phyloP scores from a whole-genome alignment of 306 rosid genomes.

The Casuarina equisetifolia region DNA sequence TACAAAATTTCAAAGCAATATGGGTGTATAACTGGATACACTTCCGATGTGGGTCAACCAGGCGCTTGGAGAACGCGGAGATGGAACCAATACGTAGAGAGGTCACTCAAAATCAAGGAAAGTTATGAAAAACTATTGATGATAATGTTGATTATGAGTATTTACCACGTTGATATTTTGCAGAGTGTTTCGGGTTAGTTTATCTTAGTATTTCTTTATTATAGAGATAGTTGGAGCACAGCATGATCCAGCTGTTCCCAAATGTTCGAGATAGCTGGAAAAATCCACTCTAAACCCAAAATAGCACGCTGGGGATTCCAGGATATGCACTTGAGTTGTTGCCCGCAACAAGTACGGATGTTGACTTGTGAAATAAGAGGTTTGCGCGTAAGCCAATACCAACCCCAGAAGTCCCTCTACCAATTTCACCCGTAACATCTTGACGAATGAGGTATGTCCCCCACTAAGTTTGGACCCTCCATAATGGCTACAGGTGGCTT shows the following conservation, averaged over 20 bases:
- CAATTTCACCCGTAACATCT: background rate
- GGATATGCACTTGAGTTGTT: conserved; percentile 19
- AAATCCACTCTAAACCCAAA: background rate
- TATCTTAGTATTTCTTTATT: background rate
- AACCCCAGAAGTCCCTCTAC: background rate
- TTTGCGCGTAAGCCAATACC: background rate
- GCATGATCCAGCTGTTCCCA: conserved; percentile 21
- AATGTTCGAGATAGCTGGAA: background rate
- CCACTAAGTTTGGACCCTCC: background rate
- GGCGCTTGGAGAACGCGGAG: background rate
- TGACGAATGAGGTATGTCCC: background rate
- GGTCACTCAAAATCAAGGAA: background rate
- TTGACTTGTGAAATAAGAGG: background rate
- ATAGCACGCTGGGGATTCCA: background rate
- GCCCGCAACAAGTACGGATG: background rate
- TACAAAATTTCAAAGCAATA: too few relatives aligned
- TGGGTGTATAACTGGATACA: too few relatives aligned
- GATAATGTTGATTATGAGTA: background rate
- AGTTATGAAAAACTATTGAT: background rate
- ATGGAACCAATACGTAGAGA: too few relatives aligned
- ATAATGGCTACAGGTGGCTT: background rate
- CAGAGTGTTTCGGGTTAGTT: background rate
- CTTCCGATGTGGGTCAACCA: background rate
- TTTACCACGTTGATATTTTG: background rate
- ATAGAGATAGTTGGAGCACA: conserved; percentile 17